Conservation (phyloP, 768 basidiomycete species). For the Suillus subluteus region DNA sequence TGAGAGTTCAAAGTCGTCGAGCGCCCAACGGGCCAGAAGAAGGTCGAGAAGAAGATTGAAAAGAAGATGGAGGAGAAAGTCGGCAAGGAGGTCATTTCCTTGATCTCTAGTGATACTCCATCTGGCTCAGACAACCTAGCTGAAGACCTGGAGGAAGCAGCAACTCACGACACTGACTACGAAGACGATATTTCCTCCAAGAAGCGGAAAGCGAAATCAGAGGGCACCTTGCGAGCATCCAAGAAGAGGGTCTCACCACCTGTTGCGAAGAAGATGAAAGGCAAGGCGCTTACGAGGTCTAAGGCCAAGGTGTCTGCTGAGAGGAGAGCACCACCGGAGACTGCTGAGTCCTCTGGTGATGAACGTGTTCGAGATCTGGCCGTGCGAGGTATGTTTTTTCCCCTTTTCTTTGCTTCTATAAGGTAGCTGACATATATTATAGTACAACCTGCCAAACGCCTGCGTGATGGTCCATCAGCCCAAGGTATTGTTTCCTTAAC, state of each 20-base stretch:
- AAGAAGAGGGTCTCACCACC: no score
- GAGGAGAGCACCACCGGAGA: no score
- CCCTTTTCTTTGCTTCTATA: neutral
- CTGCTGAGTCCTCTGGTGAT: neutral
- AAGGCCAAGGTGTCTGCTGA: no score
- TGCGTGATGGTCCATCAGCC: neutral
- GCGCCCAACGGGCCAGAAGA: neutral
- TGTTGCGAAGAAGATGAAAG: neutral
- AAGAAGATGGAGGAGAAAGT: no score
- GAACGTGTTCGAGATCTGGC: neutral
- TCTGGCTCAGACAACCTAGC: neutral
- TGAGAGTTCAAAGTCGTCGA: neutral
- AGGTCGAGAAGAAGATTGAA: neutral
- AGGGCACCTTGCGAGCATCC: neutral
- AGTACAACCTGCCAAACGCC: neutral
- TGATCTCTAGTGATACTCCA: neutral
- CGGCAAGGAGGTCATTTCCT: slow-evolving; percentile 4
- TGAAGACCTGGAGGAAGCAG: neutral
- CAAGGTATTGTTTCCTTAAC: neutral
- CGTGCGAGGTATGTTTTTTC: neutral
- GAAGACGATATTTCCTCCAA: neutral
- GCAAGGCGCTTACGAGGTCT: neutral
- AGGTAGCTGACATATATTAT: neutral
- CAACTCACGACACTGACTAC: neutral
- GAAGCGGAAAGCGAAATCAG: neutral